These are phyloP conservation scores for Pogostemon cablin DNA, from an alignment of 257 asterid genomes.

Conservation along the genomic window DNA sequence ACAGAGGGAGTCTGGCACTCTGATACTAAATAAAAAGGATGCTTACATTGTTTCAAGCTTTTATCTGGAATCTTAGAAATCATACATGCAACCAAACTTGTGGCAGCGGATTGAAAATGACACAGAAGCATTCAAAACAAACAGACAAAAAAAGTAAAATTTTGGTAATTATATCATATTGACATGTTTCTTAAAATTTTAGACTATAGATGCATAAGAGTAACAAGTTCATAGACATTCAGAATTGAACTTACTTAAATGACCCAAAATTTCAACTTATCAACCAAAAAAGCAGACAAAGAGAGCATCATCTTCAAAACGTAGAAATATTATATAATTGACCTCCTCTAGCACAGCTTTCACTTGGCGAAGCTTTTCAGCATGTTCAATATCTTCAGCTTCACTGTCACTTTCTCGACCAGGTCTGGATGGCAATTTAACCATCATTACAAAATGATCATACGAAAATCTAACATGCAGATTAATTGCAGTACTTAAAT, in stretches of 20 bases:
- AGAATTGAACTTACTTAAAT: slow-evolving; percentile 9
- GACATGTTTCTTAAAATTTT: slow-evolving; percentile 4
- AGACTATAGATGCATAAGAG: slow-evolving; percentile 17
- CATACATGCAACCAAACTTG: slow-evolving; percentile 16
- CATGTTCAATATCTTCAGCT: slow-evolving; percentile 98
- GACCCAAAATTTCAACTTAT: slow-evolving; percentile 13
- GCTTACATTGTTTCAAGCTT: slow-evolving; percentile 10
- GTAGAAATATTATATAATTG: slow-evolving; percentile 25
- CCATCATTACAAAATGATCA: slow-evolving; percentile 34
- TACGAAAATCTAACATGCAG: slow-evolving; percentile 28
- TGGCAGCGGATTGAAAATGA: slow-evolving; percentile 5
- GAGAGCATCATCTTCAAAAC: slow-evolving; percentile 11
- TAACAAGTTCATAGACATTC: background rate
- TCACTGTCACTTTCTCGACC: slow-evolving; percentile 98
- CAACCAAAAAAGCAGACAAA: slow-evolving; percentile 22
- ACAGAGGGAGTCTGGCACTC: background rate
- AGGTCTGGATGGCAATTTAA: slow-evolving; percentile 61
- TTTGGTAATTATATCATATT: background rate
- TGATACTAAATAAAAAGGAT: background rate
- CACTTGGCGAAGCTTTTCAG: slow-evolving; percentile 99
- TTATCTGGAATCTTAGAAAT: slow-evolving; percentile 19
- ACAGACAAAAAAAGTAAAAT: background rate
- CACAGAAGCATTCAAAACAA: slow-evolving; percentile 17
- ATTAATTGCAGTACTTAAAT: background rate
- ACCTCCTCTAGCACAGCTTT: slow-evolving; percentile 99